A percentile compares a stretch with the other conserved stretches of the same genome.
Evolutionary conservation across 1,284 basidiomycete genomes (phyloP).

Genomic region (Marasmius fiardii): DNA sequence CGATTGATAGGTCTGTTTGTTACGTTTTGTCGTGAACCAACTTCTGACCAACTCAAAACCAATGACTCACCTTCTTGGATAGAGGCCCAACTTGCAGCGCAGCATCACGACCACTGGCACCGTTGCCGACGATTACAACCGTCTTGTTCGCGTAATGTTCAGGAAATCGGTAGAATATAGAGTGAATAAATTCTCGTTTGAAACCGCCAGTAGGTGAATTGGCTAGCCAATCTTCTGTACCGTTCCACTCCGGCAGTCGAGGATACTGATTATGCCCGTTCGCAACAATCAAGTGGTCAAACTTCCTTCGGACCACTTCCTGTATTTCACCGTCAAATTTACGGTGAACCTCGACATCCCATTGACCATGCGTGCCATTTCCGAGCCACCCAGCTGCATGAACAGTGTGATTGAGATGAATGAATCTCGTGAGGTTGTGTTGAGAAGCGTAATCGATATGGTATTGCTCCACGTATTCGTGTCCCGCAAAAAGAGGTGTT

Average conservation of each 20-base stretch:
- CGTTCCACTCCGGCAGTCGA: constrained; percentile 38
- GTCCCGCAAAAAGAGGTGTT: constrained; percentile 47
- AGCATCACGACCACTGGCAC: constrained; percentile 45
- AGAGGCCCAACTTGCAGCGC: constrained; percentile 37
- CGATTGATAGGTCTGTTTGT: constrained; percentile 42
- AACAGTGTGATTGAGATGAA: constrained; percentile 44
- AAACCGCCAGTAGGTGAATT: constrained; percentile 15
- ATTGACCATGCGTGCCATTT: constrained; percentile 33
- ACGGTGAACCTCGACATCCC: constrained; percentile 36
- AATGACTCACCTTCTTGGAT: constrained; percentile 28
- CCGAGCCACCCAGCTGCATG: constrained; percentile 44
- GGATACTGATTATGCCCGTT: constrained; percentile 55
- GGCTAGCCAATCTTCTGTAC: constrained; percentile 45
- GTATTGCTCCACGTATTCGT: constrained; percentile 44
- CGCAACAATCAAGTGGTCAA: constrained; percentile 54
- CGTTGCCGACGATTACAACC: constrained; percentile 50
- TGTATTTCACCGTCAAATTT: constrained; percentile 1
- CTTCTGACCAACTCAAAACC: constrained; percentile 29
- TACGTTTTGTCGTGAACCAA: background rate
- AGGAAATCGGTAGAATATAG: constrained; percentile 52
- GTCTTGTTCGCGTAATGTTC: constrained; percentile 37
- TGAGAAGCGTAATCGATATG: constrained; percentile 38
- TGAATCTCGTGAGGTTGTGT: constrained; percentile 35
- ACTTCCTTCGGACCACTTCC: constrained; percentile 19
- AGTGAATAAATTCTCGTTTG: constrained; percentile 41